Conservation (phyloP, 2,329 filamentous ascomycete species). For the Ceratocystis harringtonii region DNA sequence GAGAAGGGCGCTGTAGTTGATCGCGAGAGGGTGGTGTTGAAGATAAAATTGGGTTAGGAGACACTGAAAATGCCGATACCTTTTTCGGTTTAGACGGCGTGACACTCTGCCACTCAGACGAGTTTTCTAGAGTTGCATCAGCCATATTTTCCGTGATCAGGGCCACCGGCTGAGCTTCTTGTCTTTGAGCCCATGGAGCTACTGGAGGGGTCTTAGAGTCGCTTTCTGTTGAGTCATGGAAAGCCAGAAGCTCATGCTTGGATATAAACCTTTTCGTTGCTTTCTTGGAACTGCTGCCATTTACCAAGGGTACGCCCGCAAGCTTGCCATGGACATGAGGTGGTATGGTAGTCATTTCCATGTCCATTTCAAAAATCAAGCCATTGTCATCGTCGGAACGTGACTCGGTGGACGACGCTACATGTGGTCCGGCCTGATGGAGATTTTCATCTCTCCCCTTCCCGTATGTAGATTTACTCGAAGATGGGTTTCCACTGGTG, state of each 20-base stretch:
- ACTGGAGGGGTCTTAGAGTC: background rate
- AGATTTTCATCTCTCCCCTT: constrained; percentile 25
- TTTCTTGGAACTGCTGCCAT: background rate
- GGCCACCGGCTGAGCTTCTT: background rate
- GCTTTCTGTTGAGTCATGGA: background rate
- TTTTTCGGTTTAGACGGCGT: constrained; percentile 4
- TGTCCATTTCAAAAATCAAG: constrained; percentile 17
- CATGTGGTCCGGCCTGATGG: background rate
- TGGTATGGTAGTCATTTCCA: constrained; percentile 4
- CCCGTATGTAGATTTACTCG: constrained; percentile 33
- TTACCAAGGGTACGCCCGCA: background rate
- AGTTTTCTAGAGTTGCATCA: constrained; percentile 7
- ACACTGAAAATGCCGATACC: background rate
- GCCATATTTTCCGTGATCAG: constrained; percentile 15
- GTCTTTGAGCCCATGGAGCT: constrained; percentile 12
- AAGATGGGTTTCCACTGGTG: constrained; percentile 19
- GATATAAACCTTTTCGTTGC: constrained; percentile 2
- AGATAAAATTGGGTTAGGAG: background rate
- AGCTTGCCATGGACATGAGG: background rate
- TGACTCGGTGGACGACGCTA: background rate
- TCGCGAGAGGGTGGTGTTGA: constrained; percentile 5
- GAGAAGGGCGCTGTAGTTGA: background rate
- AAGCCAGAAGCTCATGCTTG: background rate
- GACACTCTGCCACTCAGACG: constrained; percentile 15
- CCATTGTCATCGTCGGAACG: constrained; percentile 3